A percentile compares a stretch with the other conserved stretches of the same genome.
phyloP scores from a whole-genome alignment of 352 stramenopile genomes.

The Paralagenidium karlingii region DNA sequence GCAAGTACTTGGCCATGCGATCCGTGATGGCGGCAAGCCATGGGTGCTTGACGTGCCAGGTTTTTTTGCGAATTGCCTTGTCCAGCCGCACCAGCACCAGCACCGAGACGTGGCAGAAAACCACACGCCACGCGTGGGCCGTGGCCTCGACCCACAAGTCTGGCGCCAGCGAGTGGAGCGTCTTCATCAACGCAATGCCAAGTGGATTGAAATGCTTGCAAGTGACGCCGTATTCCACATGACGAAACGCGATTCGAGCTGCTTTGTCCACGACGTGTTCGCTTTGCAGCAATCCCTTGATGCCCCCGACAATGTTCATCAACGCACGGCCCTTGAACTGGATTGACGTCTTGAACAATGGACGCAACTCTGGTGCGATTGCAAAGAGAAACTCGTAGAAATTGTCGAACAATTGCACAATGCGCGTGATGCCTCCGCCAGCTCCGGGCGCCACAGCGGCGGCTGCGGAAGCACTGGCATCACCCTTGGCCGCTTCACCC shows the following conservation, averaged over 20 bases:
- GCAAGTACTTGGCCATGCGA: no score
- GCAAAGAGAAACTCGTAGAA: constrained; percentile 65
- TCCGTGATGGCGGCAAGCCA: no score
- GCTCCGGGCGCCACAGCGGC: no score
- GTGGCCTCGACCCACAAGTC: constrained; percentile 14
- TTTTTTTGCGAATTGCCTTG: no score
- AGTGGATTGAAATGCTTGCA: constrained; percentile 20
- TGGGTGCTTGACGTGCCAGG: no score
- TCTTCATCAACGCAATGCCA: constrained; percentile 13
- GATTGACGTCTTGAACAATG: constrained; percentile 40
- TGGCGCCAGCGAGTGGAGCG: constrained; percentile 12
- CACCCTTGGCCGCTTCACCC: no score
- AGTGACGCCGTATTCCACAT: constrained; percentile 25
- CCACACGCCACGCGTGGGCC: constrained; percentile 9
- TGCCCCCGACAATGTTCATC: constrained; percentile 45
- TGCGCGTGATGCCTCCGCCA: no score
- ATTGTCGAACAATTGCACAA: constrained; percentile 39
- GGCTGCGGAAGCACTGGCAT: no score
- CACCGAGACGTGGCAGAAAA: constrained; percentile 16
- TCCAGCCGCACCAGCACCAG: no score
- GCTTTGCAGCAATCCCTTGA: constrained; percentile 47
- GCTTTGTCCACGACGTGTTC: no score
- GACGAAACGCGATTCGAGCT: constrained; percentile 12
- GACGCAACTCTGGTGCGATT: constrained; percentile 37
- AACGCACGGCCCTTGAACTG: constrained; percentile 51